These are phyloP conservation scores for Canavalia ensiformis DNA, from an alignment of 306 rosid species.

Conservation along the genomic window DNA sequence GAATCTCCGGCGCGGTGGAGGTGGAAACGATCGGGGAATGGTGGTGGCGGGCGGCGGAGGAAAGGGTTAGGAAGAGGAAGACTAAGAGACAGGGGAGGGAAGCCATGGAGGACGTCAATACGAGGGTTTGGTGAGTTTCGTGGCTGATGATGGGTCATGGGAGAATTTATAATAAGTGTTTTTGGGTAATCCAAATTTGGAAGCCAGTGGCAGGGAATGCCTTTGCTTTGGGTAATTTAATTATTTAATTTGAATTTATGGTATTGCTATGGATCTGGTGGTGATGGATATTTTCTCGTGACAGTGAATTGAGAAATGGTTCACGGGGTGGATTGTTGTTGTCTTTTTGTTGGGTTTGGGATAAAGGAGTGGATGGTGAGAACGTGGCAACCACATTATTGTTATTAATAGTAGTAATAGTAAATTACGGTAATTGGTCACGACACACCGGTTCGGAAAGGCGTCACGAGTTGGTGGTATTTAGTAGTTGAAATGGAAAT, in stretches of 20 bases:
- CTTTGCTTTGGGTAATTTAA: no score
- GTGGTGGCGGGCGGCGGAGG: slow-evolving; percentile 58
- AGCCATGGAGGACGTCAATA: slow-evolving; percentile 52
- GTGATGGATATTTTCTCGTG: background rate
- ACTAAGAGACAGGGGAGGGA: slow-evolving; percentile 58
- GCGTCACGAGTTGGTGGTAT: slow-evolving; percentile 41
- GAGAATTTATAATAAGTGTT: slow-evolving; percentile 4
- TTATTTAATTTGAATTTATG: background rate
- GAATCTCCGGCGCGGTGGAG: slow-evolving; percentile 45
- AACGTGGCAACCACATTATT: slow-evolving; percentile 22
- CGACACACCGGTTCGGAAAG: background rate
- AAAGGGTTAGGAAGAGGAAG: slow-evolving; percentile 54
- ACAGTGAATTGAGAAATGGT: background rate
- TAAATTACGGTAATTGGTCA: background rate
- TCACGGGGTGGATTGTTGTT: slow-evolving; percentile 18
- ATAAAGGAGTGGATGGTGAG: background rate
- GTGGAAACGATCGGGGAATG: background rate
- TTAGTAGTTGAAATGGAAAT: background rate
- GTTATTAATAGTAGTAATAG: background rate
- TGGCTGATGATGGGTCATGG: background rate
- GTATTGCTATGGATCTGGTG: background rate
- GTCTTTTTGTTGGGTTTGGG: background rate
- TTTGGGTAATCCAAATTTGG: background rate
- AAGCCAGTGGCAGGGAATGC: no score
- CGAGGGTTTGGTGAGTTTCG: background rate